Percentiles rank a stretch among this genome's conserved stretches.
Conservation (phyloP, 768 basidiomycete genomes). For the Lactarius hatsudake region DNA sequence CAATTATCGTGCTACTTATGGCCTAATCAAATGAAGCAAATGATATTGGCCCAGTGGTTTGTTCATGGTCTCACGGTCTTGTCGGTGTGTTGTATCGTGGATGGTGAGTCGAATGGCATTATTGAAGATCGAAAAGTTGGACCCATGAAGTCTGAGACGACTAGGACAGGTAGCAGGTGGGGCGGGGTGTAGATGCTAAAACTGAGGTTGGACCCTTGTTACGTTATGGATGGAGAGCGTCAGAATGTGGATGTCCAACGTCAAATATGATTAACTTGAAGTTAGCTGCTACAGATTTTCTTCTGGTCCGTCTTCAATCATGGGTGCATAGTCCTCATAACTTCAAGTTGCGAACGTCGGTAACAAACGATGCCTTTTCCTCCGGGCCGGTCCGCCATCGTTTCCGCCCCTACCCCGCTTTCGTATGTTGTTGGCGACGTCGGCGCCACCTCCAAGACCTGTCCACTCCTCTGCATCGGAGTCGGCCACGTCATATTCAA, state of each 20-base stretch:
- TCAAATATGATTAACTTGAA: no score
- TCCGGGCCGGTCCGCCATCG: slow-evolving; percentile 43
- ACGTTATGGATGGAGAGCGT: neutral
- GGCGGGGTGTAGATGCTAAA: no score
- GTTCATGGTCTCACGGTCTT: no score
- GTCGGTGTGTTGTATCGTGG: no score
- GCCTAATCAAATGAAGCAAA: no score
- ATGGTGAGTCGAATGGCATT: no score
- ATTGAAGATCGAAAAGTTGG: no score
- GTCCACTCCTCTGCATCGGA: slow-evolving; percentile 53
- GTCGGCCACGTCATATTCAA: slow-evolving; percentile 59
- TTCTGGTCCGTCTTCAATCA: slow-evolving; percentile 79
- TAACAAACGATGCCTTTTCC: slow-evolving; percentile 66
- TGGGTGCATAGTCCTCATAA: slow-evolving; percentile 80
- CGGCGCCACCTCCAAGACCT: slow-evolving; percentile 39
- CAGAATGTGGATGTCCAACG: neutral
- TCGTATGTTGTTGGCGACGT: slow-evolving; percentile 31
- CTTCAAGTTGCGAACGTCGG: slow-evolving; percentile 86
- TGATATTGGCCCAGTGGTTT: no score
- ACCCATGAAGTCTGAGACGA: no score
- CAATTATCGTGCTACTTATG: no score
- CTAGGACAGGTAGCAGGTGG: no score
- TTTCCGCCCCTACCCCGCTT: slow-evolving; percentile 47
- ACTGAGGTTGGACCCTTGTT: neutral
- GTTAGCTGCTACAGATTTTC: slow-evolving; percentile 48